phyloP scores from a whole-genome alignment of 345 rosid genomes.

The Eucalyptus sp. region DNA sequence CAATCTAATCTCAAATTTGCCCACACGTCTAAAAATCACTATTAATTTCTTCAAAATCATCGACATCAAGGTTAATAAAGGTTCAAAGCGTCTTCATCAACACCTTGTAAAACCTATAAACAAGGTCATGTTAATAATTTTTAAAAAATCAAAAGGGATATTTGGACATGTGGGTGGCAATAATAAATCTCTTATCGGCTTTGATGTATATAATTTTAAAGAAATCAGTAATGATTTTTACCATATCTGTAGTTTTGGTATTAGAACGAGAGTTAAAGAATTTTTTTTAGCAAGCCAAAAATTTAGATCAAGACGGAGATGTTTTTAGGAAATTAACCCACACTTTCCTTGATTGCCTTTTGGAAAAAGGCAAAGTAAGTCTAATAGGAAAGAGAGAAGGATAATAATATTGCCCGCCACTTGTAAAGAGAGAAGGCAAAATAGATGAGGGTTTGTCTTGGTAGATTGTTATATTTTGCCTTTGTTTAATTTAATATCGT shows the following conservation, averaged over 20 bases:
- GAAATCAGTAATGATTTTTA: neutral
- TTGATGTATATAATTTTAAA: neutral
- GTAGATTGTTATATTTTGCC: neutral
- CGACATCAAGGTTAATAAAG: too few species aligned
- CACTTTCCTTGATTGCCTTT: neutral
- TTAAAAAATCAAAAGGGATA: neutral
- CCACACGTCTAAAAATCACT: too few species aligned
- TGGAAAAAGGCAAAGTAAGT: neutral
- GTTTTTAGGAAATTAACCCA: neutral
- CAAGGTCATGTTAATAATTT: neutral
- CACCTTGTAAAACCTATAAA: too few species aligned
- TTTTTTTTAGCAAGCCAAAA: neutral
- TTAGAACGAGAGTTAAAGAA: neutral
- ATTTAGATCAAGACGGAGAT: neutral
- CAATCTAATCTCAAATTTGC: too few species aligned
- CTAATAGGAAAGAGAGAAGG: neutral
- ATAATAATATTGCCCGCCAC: neutral
- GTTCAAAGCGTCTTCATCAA: too few species aligned
- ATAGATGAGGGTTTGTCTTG: neutral
- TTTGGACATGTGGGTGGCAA: neutral
- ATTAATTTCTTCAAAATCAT: too few species aligned
- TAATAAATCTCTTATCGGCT: neutral
- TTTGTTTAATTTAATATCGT: neutral
- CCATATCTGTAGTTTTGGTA: accelerated
- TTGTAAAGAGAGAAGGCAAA: neutral